Evolutionary conservation across 1,139 yeast species (phyloP), one percentile per base, ranked within the genome.

Genomic region (Ogataea hybrid): DNA sequence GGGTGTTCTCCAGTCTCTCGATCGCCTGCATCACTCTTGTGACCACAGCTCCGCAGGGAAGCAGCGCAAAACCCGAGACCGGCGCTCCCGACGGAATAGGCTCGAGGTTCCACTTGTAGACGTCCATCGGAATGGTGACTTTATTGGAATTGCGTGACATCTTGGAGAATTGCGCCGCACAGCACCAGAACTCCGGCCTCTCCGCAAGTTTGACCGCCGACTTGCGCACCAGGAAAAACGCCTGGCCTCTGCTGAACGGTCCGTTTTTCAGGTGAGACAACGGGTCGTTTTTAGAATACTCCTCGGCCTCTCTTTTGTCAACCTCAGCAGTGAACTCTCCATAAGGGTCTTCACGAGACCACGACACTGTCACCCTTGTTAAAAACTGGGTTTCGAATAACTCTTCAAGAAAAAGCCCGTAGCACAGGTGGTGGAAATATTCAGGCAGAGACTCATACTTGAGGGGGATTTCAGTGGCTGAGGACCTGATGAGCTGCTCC

Each of bases 1-100:
- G 73, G 21, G 79, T 76, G 56, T 81, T 80, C 29, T 70, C 71
- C 25, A 81, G 67, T 39, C 75, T 69, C 2, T 77, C 68, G 86
- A 81, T 82, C 0, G 88, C 84, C 52, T 73, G 71, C 55, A 81
- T 67, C 3, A 79, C 79, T 58, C 89, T 65, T 36, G 78, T 73
- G 7, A 79, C 75, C 2, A 84, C 84, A 5, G 79, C 75, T 6
- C 84, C 75, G 10, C 81, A 80, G 0, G 88, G 87, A 41, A 82
- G 56, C 11, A 83, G 57, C 29, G 74, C 76, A 49, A 79, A 64
- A 41, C 65, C 52, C 30, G 57, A 42, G 39, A 59, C 35, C 41
- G 54, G 41, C 35, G 43, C 59, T 41, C 49, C 50, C 37, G 64
- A 41, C 3, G 86, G 87, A 41, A 81, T 62, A 10, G 71, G 70